phyloP scores from a whole-genome alignment of 2,329 filamentous ascomycete species.

The Ceratocystis alfenasii region DNA sequence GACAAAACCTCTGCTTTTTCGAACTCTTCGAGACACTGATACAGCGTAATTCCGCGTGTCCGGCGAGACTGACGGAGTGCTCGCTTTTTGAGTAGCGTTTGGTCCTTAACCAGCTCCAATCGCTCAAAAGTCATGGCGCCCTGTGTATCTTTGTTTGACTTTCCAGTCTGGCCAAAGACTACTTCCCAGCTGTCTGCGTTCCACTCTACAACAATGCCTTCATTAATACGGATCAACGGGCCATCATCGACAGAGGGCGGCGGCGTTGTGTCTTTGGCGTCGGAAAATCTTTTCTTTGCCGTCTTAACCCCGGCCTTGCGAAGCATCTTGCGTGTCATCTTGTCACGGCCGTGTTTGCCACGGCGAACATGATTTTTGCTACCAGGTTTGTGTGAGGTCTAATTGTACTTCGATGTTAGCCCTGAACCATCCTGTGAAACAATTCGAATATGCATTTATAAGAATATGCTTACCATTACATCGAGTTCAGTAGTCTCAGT shows the following conservation, averaged over 20 bases:
- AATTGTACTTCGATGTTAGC: background rate
- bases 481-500: slow-evolving; percentile 33
- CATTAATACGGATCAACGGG: slow-evolving; percentile 64
- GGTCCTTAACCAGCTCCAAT: slow-evolving; percentile 44
- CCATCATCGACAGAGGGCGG: slow-evolving; percentile 38
- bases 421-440: background rate
- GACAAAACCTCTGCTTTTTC: slow-evolving; percentile 88
- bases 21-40: slow-evolving; percentile 89
- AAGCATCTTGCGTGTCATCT: slow-evolving; percentile 7
- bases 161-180: slow-evolving; percentile 49
- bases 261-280: slow-evolving; percentile 30
- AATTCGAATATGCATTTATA: background rate
- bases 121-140: slow-evolving; percentile 48
- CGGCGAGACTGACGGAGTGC: slow-evolving; percentile 45
- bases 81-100: slow-evolving; percentile 54
- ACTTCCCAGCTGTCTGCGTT: slow-evolving; percentile 53
- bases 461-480: slow-evolving; percentile 9
- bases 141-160: slow-evolving; percentile 35
- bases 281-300: slow-evolving; percentile 27
- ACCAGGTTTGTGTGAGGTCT: slow-evolving; percentile 5
- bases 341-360: slow-evolving; percentile 34
- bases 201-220: slow-evolving; percentile 85
- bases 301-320: slow-evolving; percentile 28
- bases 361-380: slow-evolving; percentile 2
- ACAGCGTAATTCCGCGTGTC: slow-evolving; percentile 60